These are phyloP conservation scores for Eucalyptus polybractea DNA, from an alignment of 345 rosid genomes.

Conservation along the genomic window DNA sequence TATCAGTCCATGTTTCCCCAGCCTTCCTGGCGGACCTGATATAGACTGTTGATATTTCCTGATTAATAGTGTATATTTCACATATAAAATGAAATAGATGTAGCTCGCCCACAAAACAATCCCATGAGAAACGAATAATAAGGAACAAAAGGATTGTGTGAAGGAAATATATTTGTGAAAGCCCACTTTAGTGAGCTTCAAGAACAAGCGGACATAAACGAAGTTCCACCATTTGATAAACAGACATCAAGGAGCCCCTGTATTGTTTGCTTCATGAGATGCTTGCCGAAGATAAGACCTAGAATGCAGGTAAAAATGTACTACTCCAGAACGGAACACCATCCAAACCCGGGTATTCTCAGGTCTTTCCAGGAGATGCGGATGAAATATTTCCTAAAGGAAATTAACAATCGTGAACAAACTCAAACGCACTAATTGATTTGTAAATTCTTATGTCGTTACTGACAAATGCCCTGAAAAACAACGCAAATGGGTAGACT, in stretches of 20 bases:
- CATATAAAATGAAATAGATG: background rate
- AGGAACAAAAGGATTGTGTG: background rate
- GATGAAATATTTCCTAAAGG: background rate
- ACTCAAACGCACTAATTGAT: background rate
- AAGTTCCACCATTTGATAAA: background rate
- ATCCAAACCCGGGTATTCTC: background rate
- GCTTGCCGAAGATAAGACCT: background rate
- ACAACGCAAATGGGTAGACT: background rate
- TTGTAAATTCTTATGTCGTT: background rate
- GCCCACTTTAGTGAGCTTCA: background rate
- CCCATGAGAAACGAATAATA: background rate
- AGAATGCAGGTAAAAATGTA: background rate
- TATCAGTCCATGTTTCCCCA: constrained; percentile 89
- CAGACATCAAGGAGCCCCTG: background rate
- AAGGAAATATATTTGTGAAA: background rate
- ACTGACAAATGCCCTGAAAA: background rate
- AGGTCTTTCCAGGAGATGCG: background rate
- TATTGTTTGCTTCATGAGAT: background rate
- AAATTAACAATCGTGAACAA: background rate
- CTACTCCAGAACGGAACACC: background rate
- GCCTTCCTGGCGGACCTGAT: constrained; percentile 75
- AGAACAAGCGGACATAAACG: background rate
- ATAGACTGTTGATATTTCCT: constrained; percentile 7
- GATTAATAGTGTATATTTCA: background rate
- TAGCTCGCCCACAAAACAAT: background rate